phyloP scores from a whole-genome alignment of 2,329 filamentous ascomycete species.

The Aureobasidium sp. region DNA sequence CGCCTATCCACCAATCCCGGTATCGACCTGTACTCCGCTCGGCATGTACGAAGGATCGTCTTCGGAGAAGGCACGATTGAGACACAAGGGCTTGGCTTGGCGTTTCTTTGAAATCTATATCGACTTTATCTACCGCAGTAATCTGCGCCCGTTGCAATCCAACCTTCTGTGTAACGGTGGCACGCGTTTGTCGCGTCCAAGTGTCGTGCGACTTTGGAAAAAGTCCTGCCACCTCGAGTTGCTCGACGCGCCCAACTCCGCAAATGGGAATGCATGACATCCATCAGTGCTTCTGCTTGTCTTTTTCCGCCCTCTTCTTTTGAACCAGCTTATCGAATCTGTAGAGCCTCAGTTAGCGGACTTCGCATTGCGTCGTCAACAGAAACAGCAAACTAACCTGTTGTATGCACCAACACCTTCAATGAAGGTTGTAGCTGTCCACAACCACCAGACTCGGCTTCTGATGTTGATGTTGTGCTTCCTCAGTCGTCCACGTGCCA shows the following conservation, averaged over 20 bases:
- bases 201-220: background rate
- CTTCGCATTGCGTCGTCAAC: background rate
- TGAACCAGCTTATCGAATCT: conserved; percentile 35
- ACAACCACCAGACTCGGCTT: conserved; percentile 44
- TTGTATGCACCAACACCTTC: conserved; percentile 43
- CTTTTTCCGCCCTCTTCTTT: conserved; percentile 30
- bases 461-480: conserved; percentile 43
- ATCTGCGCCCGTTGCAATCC: background rate
- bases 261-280: background rate
- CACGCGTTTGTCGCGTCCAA: background rate
- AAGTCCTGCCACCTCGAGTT: background rate
- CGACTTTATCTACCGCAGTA: background rate
- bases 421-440: conserved; percentile 43
- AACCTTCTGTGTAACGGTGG: background rate
- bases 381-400: conserved; percentile 23
- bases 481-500: conserved; percentile 38
- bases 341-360: background rate
- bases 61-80: background rate
- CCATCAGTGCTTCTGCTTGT: conserved; percentile 30
- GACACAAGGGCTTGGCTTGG: background rate
- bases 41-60: background rate
- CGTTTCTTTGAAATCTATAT: background rate
- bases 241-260: background rate
- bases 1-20: background rate
- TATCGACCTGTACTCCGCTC: background rate